Evolutionary conservation across 345 rosid genomes (phyloP).

Genomic region (Reutealis trisperma): DNA sequence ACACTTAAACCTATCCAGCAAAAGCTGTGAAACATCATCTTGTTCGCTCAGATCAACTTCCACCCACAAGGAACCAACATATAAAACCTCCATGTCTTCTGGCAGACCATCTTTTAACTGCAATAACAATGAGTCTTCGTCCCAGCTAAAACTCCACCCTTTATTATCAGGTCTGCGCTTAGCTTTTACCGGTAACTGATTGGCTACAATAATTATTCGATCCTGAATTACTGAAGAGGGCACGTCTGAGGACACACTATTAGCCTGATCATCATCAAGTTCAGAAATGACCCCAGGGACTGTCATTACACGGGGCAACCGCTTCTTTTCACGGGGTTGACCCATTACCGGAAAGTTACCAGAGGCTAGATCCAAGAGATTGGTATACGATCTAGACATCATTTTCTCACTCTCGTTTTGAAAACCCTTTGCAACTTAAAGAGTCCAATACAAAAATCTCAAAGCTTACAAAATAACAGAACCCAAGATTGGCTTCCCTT

Average conservation of each 20-base stretch:
- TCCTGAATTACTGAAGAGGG: conserved; percentile 63
- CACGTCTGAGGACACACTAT: conserved; percentile 65
- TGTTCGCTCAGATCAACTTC: conserved; percentile 64
- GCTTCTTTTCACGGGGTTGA: conserved; percentile 55
- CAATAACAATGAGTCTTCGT: conserved; percentile 60
- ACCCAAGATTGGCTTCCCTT: conserved; percentile 15
- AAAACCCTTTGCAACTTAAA: conserved; percentile 23
- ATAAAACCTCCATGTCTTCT: conserved; percentile 75
- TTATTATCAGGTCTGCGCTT: conserved; percentile 74
- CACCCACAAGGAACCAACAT: conserved; percentile 60
- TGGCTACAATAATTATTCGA: conserved; percentile 66
- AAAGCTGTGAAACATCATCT: conserved; percentile 68
- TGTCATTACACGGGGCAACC: conserved; percentile 70
- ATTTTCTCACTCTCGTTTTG: conserved; percentile 37
- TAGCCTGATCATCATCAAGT: conserved; percentile 77
- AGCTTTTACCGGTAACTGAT: conserved; percentile 73
- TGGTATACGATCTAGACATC: conserved; percentile 72
- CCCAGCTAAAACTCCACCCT: conserved; percentile 84
- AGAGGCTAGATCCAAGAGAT: conserved; percentile 81
- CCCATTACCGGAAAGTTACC: conserved; percentile 68
- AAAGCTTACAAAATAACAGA: conserved; percentile 14
- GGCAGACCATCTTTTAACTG: conserved; percentile 79
- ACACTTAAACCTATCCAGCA: conserved; percentile 73
- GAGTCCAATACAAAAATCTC: conserved; percentile 35
- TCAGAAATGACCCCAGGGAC: conserved; percentile 76